A percentile compares a stretch with the other conserved stretches of the same genome.
These are phyloP conservation scores for Phaseolus lunatus DNA, from an alignment of 306 rosid species.

Conservation along the genomic window DNA sequence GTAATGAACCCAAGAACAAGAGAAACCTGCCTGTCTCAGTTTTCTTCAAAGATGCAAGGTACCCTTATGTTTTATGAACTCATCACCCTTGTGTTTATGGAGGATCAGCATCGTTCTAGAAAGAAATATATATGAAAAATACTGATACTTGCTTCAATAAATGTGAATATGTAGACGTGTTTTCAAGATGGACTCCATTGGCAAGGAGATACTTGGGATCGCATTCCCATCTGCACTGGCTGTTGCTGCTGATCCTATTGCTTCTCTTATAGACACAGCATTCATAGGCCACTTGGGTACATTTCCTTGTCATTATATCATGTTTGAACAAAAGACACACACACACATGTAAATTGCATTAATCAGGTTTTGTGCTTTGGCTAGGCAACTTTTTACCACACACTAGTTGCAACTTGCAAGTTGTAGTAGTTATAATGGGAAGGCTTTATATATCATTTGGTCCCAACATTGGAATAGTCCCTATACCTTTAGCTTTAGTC, in stretches of 20 bases:
- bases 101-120: background rate
- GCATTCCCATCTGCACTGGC: conserved; percentile 95
- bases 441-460: background rate
- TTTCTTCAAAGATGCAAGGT: conserved; percentile 95
- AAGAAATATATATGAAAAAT: background rate
- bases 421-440: background rate
- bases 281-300: conserved; percentile 96
- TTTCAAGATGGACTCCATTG: conserved; percentile 78
- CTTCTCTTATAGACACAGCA: conserved; percentile 95
- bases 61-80: background rate
- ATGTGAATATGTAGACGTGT: conserved; percentile 61
- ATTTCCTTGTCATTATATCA: conserved; percentile 16
- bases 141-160: conserved; percentile 16
- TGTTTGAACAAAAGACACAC: background rate
- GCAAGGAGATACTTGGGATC: conserved; percentile 79
- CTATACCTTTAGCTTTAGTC: too few relatives aligned
- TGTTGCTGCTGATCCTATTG: conserved; percentile 98
- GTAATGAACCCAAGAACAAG: conserved; percentile 47
- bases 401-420: background rate
- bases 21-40: conserved; percentile 74
- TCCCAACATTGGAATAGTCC: background rate
- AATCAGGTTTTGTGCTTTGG: background rate
- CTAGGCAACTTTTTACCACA: background rate
- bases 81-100: conserved; percentile 14
- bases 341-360: background rate